Evolutionary conservation across 116 monocot species (phyloP).

Genomic region (Phalaenopsis hybrid): DNA sequence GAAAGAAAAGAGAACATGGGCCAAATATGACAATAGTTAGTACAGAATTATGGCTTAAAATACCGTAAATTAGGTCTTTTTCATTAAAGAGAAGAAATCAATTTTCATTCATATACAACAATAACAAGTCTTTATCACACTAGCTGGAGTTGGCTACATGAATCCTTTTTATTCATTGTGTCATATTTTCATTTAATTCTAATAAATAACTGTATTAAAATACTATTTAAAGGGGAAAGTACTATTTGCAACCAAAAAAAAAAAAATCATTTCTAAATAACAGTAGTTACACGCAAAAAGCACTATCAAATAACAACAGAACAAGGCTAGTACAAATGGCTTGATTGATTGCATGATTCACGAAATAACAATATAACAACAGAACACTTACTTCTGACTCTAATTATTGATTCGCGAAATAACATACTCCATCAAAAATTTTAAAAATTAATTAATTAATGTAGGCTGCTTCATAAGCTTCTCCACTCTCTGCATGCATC

Average conservation of each 20-base stretch:
- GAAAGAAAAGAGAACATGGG: too few species aligned
- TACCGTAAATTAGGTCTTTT: neutral
- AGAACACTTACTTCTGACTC: neutral
- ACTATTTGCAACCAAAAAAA: neutral
- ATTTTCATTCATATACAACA: neutral
- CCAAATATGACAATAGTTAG: too few species aligned
- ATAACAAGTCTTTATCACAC: too few species aligned
- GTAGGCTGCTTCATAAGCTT: neutral
- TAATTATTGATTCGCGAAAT: neutral
- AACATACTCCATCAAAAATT: constrained; percentile 6
- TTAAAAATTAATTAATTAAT: neutral
- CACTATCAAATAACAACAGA: neutral
- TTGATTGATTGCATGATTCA: neutral
- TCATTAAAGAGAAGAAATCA: neutral
- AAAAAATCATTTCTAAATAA: neutral
- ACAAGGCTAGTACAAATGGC: neutral
- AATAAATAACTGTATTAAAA: neutral
- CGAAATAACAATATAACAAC: neutral
- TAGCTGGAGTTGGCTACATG: too few species aligned
- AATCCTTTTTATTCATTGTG: too few species aligned
- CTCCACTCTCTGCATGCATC: neutral
- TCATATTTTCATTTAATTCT: too few species aligned
- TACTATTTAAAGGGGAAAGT: neutral
- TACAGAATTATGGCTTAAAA: neutral
- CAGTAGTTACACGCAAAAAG: neutral